Percentiles rank a stretch among this genome's conserved stretches.
Conservation (phyloP, 2,329 filamentous ascomycete species). For the Trichoderma harzianum region DNA sequence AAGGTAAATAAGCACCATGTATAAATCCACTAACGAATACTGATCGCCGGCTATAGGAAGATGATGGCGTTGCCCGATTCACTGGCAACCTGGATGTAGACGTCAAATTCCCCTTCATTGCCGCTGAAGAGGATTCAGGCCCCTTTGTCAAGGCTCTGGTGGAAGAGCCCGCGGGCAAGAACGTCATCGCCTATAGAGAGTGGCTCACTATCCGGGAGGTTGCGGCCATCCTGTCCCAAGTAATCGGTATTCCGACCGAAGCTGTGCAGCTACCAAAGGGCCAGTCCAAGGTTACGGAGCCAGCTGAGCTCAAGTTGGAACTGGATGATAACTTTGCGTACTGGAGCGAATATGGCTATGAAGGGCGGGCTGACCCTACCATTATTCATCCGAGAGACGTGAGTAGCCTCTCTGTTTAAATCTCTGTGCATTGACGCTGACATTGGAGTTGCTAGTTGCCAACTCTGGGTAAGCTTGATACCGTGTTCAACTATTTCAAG, state of each 20-base stretch:
- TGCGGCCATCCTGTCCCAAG: constrained; percentile 20
- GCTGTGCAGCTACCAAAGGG: constrained; percentile 4
- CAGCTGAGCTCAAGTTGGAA: constrained; percentile 9
- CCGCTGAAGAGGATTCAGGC: constrained; percentile 27
- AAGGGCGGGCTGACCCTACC: constrained; percentile 19
- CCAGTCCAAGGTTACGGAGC: background rate
- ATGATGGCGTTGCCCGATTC: constrained; percentile 24
- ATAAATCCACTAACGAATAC: background rate
- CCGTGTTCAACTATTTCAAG: constrained; percentile 15
- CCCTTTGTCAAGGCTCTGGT: constrained; percentile 25
- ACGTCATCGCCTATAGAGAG: constrained; percentile 26
- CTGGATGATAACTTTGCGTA: constrained; percentile 17
- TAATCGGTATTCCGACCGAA: constrained; percentile 19
- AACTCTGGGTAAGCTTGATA: constrained; percentile 4
- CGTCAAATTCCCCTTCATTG: constrained; percentile 25
- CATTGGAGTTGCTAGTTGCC: constrained; percentile 2
- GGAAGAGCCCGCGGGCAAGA: constrained; percentile 21
- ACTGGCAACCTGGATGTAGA: constrained; percentile 16
- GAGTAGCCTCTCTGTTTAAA: background rate
- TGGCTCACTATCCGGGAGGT: constrained; percentile 23
- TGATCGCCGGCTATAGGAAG: background rate
- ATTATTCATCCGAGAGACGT: constrained; percentile 20
- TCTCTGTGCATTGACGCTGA: background rate
- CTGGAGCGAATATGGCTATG: constrained; percentile 22
- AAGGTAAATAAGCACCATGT: background rate